Conservation (phyloP, 305 asterid species). For the Fraxinus platypoda region DNA sequence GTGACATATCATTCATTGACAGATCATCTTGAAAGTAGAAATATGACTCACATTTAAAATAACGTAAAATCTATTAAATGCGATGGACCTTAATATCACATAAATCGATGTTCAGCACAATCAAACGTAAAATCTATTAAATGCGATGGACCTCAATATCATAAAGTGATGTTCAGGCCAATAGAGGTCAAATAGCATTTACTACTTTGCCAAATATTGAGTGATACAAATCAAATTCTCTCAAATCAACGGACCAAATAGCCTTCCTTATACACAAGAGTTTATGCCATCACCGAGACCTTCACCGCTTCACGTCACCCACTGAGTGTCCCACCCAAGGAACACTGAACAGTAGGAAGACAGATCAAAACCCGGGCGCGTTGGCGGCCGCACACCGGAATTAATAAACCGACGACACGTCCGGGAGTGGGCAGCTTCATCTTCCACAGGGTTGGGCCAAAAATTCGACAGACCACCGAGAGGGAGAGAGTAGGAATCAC, state of each 20-base stretch:
- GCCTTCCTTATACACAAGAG: neutral
- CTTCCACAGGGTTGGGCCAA: slow-evolving; percentile 45
- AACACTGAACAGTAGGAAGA: neutral
- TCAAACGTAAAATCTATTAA: too few relatives aligned
- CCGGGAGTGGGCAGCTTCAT: slow-evolving; percentile 52
- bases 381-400: slow-evolving; percentile 51
- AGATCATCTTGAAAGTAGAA: too few relatives aligned
- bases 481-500: slow-evolving; percentile 27
- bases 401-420: slow-evolving; percentile 57
- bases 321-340: neutral
- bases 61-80: neutral
- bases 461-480: slow-evolving; percentile 4
- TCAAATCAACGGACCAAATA: neutral
- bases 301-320: neutral
- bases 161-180: neutral
- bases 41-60: neutral
- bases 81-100: neutral
- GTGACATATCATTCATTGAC: neutral
- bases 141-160: neutral
- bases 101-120: neutral
- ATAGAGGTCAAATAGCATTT: neutral
- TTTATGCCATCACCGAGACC: neutral
- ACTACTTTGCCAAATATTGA: neutral
- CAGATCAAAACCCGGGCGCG: slow-evolving; percentile 67
- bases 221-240: neutral